These are phyloP conservation scores for Umbelopsis ramanniana DNA, from an alignment of 192 early-diverging fungal species.

Conservation along the genomic window DNA sequence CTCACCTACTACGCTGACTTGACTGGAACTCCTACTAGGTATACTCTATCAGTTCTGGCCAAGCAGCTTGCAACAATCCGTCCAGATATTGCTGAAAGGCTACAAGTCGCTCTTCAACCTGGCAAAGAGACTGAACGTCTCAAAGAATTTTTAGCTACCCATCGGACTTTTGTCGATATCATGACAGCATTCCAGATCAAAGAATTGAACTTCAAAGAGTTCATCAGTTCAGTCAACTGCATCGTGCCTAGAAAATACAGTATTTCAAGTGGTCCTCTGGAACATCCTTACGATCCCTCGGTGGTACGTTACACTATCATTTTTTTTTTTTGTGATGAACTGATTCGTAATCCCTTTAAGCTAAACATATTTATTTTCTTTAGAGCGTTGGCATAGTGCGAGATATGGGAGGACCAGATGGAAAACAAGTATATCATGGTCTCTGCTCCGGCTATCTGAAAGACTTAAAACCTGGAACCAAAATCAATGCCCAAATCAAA, in stretches of 20 bases:
- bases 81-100: slow-evolving; percentile 12
- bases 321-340: neutral
- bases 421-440: slow-evolving; percentile 10
- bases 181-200: slow-evolving; percentile 31
- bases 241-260: slow-evolving; percentile 90
- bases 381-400: slow-evolving; percentile 27
- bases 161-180: slow-evolving; percentile 39
- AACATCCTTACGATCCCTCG: slow-evolving; percentile 26
- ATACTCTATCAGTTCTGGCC: neutral
- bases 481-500: slow-evolving; percentile 35
- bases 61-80: slow-evolving; percentile 12
- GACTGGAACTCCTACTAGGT: slow-evolving; percentile 38
- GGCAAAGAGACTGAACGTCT: slow-evolving; percentile 21
- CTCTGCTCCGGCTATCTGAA: slow-evolving; percentile 19
- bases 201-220: slow-evolving; percentile 37
- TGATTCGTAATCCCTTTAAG: neutral
- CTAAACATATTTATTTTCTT: slow-evolving; percentile 26
- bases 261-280: slow-evolving; percentile 69
- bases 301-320: slow-evolving; percentile 44
- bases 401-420: slow-evolving; percentile 17
- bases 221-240: slow-evolving; percentile 38
- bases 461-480: neutral
- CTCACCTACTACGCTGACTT: slow-evolving; percentile 57
- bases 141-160: slow-evolving; percentile 27
- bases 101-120: slow-evolving; percentile 5